These are phyloP conservation scores for Apiotrichum porosum DNA, from an alignment of 1,284 basidiomycete species.

Conservation along the genomic window DNA sequence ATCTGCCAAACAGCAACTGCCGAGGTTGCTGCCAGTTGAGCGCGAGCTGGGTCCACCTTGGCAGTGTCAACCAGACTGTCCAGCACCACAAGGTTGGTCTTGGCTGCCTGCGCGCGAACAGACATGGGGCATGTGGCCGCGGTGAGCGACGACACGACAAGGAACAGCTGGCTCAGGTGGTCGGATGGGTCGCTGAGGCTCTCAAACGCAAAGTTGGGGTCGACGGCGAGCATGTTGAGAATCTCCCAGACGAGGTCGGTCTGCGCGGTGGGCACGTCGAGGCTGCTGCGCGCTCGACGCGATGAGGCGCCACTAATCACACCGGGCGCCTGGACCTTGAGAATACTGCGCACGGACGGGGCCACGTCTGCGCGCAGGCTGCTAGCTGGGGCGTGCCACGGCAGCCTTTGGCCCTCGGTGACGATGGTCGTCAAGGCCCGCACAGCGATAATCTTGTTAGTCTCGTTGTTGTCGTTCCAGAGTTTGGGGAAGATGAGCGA, in stretches of 20 bases:
- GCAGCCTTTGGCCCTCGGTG: slow-evolving; percentile 36
- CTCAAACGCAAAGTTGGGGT: slow-evolving; percentile 30
- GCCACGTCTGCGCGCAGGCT: slow-evolving; percentile 24
- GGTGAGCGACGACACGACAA: slow-evolving; percentile 23
- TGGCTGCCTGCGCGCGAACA: slow-evolving; percentile 24
- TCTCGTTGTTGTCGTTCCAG: slow-evolving; percentile 69
- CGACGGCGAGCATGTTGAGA: slow-evolving; percentile 27
- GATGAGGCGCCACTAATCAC: slow-evolving; percentile 5
- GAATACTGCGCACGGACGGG: slow-evolving; percentile 22
- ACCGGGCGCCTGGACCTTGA: slow-evolving; percentile 21
- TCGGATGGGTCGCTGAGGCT: slow-evolving; percentile 17
- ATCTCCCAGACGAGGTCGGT: slow-evolving; percentile 29
- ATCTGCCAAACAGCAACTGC: slow-evolving; percentile 29
- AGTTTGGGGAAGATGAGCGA: slow-evolving; percentile 62
- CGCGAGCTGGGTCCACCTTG: slow-evolving; percentile 5
- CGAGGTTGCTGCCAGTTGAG: slow-evolving; percentile 7
- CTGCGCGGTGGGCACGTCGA: slow-evolving; percentile 18
- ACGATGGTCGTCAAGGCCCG: slow-evolving; percentile 60
- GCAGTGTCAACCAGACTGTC: slow-evolving; percentile 10
- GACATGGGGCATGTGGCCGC: slow-evolving; percentile 25
- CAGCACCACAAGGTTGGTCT: slow-evolving; percentile 25
- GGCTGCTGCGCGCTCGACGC: slow-evolving; percentile 11
- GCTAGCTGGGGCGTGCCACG: slow-evolving; percentile 27
- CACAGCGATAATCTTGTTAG: slow-evolving; percentile 70
- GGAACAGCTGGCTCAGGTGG: slow-evolving; percentile 20